Base-by-base conservation (phyloP, 2,329 filamentous ascomycete genomes). In the Gnomoniopsis sp. region DNA sequence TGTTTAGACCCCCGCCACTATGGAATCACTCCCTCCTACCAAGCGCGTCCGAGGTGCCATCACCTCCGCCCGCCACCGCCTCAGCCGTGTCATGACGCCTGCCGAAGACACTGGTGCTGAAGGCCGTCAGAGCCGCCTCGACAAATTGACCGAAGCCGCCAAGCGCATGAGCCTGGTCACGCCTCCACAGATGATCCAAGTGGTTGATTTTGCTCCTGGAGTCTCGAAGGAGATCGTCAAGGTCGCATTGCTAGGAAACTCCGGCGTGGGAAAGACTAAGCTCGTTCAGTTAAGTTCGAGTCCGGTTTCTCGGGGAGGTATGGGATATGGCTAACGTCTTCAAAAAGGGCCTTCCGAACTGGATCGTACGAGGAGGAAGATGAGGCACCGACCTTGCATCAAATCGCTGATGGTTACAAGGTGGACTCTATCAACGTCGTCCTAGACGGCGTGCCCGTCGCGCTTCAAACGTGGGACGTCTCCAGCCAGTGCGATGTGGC, bases 391-490 rank as follows among this genome's bases (percentile, higher is more conserved):
- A 49, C 33, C 22, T 1, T 21, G 14, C 26, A 43, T 34, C 46
- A 55, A 17, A 14, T 43, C 46, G 22, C 44, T 10, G 21, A 55
- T 33, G 55, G 44, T 3, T 58, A 52, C 33, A 33, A 26, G 12
- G 19, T 58, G 19, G 49, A 53, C 49, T 44, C 43, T 2, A 22
- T 52, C 23, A 30, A 34, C n/a, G 36, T 43, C 17, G n/a, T 19
- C 12, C 30, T 60, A 10, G 61, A 62, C 43, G 34, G 51, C 26
- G 46, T 33, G 22, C 38, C 34, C 43, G 36, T 48, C 19, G 22
- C 23, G 8, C 48, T 67, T 14, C 67, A 70, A 60, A 33, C 66
- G 2, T 70, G 66, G 66, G 68, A 70, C 51, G 63, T 70, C 36
- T 66, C 67, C 0, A 63, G 65, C 17, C 58, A 59, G 10, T 36